A percentile compares a stretch with the other conserved stretches of the same genome.
phyloP scores from a whole-genome alignment of 257 asterid genomes.

The Coffea eugenioides region DNA sequence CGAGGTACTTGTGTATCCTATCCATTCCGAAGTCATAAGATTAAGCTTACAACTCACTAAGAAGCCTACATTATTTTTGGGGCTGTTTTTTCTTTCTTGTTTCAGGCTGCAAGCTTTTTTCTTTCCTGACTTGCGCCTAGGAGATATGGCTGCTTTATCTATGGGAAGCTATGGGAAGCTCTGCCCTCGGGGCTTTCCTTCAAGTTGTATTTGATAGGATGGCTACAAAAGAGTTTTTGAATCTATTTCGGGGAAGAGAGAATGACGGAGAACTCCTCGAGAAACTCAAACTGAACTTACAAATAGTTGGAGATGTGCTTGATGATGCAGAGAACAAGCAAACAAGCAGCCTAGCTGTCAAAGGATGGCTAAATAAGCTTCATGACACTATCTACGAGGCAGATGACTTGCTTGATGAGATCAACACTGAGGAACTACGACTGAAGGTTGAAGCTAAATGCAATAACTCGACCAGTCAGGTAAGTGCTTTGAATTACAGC shows the following conservation, averaged over 20 bases:
- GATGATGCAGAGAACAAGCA: constrained; percentile 27
- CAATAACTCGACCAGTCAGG: not conserved
- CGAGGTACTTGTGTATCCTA: no score
- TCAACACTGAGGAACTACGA: constrained; percentile 19
- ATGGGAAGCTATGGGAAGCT: not conserved
- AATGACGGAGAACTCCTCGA: not conserved
- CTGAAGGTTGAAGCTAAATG: constrained; percentile 7
- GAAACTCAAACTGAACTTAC: not conserved
- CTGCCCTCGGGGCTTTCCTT: not conserved
- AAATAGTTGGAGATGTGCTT: constrained; percentile 14
- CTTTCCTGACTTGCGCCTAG: not conserved
- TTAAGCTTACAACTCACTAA: no score
- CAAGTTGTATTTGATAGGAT: constrained; percentile 16
- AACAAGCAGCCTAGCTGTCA: not conserved
- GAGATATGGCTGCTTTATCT: constrained; percentile 8
- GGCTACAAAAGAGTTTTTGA: not conserved
- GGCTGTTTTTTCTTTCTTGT: no score
- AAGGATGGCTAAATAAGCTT: constrained; percentile 18
- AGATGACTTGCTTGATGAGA: constrained; percentile 19
- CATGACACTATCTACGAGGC: not conserved
- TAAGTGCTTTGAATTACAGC: not conserved
- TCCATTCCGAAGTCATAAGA: no score
- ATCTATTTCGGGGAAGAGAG: not conserved
- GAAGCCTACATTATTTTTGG: no score
- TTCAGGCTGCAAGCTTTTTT: no score